Evolutionary conservation across 108 stramenopile species (phyloP), one percentile per base, ranked within the genome.

Genomic region (Pseudonitzschia pungens): DNA sequence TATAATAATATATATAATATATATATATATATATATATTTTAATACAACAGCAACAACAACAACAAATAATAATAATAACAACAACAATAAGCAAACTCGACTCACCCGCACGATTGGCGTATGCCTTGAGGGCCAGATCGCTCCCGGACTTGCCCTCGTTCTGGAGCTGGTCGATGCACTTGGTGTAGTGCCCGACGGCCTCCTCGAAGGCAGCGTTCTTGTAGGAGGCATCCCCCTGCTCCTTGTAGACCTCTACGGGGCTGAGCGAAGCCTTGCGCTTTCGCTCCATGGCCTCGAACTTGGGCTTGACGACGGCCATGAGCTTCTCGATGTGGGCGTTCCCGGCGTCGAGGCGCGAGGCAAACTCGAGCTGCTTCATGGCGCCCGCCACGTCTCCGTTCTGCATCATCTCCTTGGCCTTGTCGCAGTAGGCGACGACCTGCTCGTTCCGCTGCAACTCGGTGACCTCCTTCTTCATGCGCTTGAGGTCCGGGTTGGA

Each of bases 171-270:
- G 73, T 97, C 94, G 50, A 99, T 73, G 78, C 95, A 96, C 82
- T 97, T 92, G 58, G 96, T 91, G 93, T 99, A 99, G 69, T 88
- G 81, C 62, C 77, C 83, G 72, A 98, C 86, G 68, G 98, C 98
- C 29, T 71, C 92, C 86, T 94, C 92, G 70, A 92, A 90, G 51
- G 80, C 73, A 2, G 86, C 86, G 69, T 78, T 75, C 89, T 97
- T 98, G 89, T 96, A 99, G 67, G 70, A 67, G 51, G 92, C 91
- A 77, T 99, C 98, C 44, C 98, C 98, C 73, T 90, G 76, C 75
- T 99, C 98, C 86, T 99, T 99, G 82, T 91, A 85, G 16, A 85
- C 67, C 87, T 97, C 98, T 21, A 91, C 88, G 20, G 81, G 72
- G 75, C 74, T 75, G 58, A 99, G 82, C 44, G 77, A 77, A 22